Conservation (phyloP, 768 basidiomycete species). For the Leccinum arenicola region DNA sequence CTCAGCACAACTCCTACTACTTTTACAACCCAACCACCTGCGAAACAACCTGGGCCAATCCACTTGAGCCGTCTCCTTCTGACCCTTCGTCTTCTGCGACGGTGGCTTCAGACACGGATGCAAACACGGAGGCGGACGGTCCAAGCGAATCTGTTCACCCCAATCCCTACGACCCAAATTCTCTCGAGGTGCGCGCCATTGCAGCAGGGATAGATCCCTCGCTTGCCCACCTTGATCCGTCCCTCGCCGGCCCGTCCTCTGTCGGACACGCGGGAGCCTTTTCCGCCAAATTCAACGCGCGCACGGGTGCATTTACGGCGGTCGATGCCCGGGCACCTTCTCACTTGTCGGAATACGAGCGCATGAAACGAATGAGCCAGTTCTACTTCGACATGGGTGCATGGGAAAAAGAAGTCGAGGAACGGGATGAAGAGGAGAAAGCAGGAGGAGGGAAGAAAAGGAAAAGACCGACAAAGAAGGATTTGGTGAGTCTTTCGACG, state of each 20-base stretch:
- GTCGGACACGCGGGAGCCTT: conserved; percentile 40
- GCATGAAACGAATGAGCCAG: conserved; percentile 77
- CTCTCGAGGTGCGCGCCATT: conserved; percentile 65
- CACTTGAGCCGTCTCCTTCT: conserved; percentile 45
- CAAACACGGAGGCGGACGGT: conserved; percentile 23
- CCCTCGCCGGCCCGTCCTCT: conserved; percentile 43
- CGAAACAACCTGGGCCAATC: conserved; percentile 85
- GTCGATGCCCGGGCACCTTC: conserved; percentile 66
- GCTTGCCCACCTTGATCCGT: conserved; percentile 77
- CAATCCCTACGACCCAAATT: conserved; percentile 34
- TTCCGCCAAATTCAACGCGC: conserved; percentile 77
- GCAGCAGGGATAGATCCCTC: conserved; percentile 83
- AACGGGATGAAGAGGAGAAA: conserved; percentile 43
- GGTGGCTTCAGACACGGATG: conserved; percentile 15
- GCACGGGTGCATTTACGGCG: conserved; percentile 73
- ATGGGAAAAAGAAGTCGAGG: conserved; percentile 72
- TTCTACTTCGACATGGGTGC: conserved; percentile 83
- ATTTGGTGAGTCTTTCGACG: conserved; percentile 55
- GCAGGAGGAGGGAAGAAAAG: conserved; percentile 66
- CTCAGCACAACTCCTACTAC: conserved; percentile 79
- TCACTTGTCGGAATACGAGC: conserved; percentile 78
- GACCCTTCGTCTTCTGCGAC: conserved; percentile 21
- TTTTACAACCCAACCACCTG: conserved; percentile 75
- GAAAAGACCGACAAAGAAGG: conserved; percentile 78
- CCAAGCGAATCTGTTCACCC: conserved; percentile 14